Evolutionary conservation across 2,329 filamentous ascomycete species (phyloP).

Genomic region (Sarocladium oryzae): DNA sequence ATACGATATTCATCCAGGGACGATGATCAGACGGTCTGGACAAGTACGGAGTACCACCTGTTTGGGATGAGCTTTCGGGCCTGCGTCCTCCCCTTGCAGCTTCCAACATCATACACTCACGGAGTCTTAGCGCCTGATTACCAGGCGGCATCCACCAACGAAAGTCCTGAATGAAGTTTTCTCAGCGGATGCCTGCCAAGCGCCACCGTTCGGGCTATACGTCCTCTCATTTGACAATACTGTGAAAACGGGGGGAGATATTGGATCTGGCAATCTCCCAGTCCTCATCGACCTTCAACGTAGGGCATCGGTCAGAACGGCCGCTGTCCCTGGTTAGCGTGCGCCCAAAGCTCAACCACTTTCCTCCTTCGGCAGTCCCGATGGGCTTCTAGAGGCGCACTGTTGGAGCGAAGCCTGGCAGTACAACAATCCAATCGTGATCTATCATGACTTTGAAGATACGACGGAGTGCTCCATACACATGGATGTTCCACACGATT

Average conservation of each 20-base stretch:
- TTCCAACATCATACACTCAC: too few species aligned
- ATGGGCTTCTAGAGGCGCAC: background rate
- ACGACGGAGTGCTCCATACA: too few species aligned
- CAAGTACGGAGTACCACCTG: background rate
- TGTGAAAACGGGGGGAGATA: background rate
- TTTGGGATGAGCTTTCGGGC: background rate
- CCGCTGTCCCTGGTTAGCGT: background rate
- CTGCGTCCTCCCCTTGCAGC: too few species aligned
- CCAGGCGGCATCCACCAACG: background rate
- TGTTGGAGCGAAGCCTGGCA: background rate
- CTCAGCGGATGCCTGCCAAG: background rate
- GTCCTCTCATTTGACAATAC: background rate
- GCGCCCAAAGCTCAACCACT: background rate
- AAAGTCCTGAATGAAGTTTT: background rate
- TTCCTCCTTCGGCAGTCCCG: background rate
- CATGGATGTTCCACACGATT: too few species aligned
- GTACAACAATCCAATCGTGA: too few species aligned
- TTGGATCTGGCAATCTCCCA: background rate
- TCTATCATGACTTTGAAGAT: too few species aligned
- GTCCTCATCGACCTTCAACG: background rate
- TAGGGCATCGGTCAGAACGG: background rate
- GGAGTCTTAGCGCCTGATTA: background rate
- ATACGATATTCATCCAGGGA: too few species aligned
- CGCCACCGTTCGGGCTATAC: background rate
- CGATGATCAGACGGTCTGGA: conserved; percentile 4